phyloP scores from a whole-genome alignment of 495 filamentous ascomycete genomes.

The Aspergillus biplanus region DNA sequence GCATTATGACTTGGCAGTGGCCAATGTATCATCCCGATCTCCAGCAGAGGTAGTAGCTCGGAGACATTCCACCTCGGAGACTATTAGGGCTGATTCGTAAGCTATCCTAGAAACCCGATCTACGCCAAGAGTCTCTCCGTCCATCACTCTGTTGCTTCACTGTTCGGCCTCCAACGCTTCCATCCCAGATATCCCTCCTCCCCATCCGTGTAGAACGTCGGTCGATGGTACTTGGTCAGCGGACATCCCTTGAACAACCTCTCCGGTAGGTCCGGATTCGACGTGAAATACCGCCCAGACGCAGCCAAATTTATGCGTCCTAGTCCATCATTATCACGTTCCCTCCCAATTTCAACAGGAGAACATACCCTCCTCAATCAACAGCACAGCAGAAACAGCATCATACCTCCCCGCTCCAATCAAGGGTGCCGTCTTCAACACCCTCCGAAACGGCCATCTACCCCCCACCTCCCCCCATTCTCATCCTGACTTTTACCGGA shows the following conservation, averaged over 20 bases:
- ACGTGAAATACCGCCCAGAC: conserved; percentile 66
- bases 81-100: too few species aligned
- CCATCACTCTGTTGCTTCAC: neutral
- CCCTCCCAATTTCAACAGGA: conserved; percentile 19
- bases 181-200: conserved; percentile 8
- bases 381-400: too few species aligned
- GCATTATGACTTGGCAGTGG: too few species aligned
- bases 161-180: too few species aligned
- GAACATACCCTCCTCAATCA: too few species aligned
- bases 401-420: too few species aligned
- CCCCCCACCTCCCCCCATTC: neutral
- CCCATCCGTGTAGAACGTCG: conserved; percentile 53
- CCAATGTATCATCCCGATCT: too few species aligned
- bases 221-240: conserved; percentile 55
- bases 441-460: conserved; percentile 42
- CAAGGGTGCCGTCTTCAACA: conserved; percentile 50
- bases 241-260: conserved; percentile 55
- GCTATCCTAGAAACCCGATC: too few species aligned
- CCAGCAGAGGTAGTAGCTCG: too few species aligned
- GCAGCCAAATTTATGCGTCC: conserved; percentile 3
- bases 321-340: conserved; percentile 46
- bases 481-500: too few species aligned
- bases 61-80: too few species aligned
- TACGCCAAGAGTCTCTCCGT: too few species aligned
- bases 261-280: conserved; percentile 67